Percentiles rank a stretch among this genome's conserved stretches.
Conservation (phyloP, 2,329 filamentous ascomycete species). For the Talaromyces sp. region DNA sequence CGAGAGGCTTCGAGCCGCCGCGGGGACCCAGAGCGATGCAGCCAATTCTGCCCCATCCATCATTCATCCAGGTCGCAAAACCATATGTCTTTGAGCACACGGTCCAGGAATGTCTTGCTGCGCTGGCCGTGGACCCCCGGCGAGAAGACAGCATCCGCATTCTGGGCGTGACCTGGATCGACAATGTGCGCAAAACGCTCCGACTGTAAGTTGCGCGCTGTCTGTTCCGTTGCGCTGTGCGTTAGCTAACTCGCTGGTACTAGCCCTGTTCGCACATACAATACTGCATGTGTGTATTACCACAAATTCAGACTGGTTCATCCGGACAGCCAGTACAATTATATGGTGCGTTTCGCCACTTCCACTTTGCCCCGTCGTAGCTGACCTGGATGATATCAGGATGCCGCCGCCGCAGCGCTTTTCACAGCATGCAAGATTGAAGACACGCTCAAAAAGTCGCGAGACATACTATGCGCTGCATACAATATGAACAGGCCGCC, state of each 20-base stretch:
- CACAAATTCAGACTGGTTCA: slow-evolving; percentile 88
- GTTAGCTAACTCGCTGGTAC: not conserved
- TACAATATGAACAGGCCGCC: slow-evolving; percentile 73
- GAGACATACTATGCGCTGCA: slow-evolving; percentile 83
- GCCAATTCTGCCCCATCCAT: slow-evolving; percentile 47
- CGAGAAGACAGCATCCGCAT: slow-evolving; percentile 75
- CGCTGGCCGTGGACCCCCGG: slow-evolving; percentile 65
- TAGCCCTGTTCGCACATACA: slow-evolving; percentile 83
- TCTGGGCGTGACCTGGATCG: slow-evolving; percentile 83
- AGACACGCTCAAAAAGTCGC: slow-evolving; percentile 94
- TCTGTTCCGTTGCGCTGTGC: not conserved
- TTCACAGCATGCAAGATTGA: slow-evolving; percentile 96
- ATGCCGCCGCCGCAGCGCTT: slow-evolving; percentile 80
- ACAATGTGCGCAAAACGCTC: slow-evolving; percentile 71
- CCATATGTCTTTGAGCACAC: slow-evolving; percentile 80
- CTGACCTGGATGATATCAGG: slow-evolving; percentile 42
- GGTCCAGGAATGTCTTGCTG: slow-evolving; percentile 65
- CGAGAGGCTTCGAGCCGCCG: slow-evolving; percentile 4
- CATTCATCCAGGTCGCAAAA: slow-evolving; percentile 58
- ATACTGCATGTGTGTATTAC: slow-evolving; percentile 86
- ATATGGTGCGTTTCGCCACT: slow-evolving; percentile 38
- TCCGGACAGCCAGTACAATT: slow-evolving; percentile 79
- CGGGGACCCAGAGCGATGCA: slow-evolving; percentile 9
- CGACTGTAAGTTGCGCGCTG: slow-evolving; percentile 57
- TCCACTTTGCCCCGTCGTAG: not conserved